A percentile compares a stretch with the other conserved stretches of the same genome.
phyloP scores from a whole-genome alignment of 352 stramenopile species.

The Phytophthora cactorum region DNA sequence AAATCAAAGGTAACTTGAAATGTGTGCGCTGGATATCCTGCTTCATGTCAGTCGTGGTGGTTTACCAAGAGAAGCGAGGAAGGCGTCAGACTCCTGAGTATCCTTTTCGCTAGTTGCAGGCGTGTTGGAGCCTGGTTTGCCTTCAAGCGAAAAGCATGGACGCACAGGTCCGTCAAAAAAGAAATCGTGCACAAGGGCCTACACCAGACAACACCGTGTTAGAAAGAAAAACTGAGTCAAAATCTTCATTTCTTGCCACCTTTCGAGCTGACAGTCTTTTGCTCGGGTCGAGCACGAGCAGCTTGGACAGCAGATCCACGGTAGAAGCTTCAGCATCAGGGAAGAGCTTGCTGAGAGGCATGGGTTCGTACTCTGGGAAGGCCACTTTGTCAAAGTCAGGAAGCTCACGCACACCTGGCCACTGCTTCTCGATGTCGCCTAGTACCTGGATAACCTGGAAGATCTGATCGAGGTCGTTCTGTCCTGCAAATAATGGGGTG shows the following conservation, averaged over 20 bases:
- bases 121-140: neutral
- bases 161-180: slow-evolving; percentile 46
- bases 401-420: slow-evolving; percentile 54
- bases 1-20: slow-evolving; percentile 16
- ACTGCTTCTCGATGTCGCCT: slow-evolving; percentile 59
- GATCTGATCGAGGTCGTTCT: slow-evolving; percentile 87
- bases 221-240: neutral
- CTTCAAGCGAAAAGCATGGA: slow-evolving; percentile 25
- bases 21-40: slow-evolving; percentile 2
- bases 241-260: slow-evolving; percentile 22
- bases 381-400: slow-evolving; percentile 77
- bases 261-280: slow-evolving; percentile 49
- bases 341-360: slow-evolving; percentile 53
- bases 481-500: slow-evolving; percentile 74
- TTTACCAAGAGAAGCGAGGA: slow-evolving; percentile 44
- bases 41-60: slow-evolving; percentile 29
- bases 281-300: slow-evolving; percentile 32
- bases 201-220: neutral
- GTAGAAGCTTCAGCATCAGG: slow-evolving; percentile 45
- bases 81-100: slow-evolving; percentile 24
- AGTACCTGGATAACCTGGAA: slow-evolving; percentile 75
- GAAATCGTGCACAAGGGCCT: slow-evolving; percentile 54
- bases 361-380: slow-evolving; percentile 60
- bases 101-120: slow-evolving; percentile 1
- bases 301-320: slow-evolving; percentile 59